phyloP scores from a whole-genome alignment of 2,329 filamentous ascomycete genomes.

The Fusarium poae region DNA sequence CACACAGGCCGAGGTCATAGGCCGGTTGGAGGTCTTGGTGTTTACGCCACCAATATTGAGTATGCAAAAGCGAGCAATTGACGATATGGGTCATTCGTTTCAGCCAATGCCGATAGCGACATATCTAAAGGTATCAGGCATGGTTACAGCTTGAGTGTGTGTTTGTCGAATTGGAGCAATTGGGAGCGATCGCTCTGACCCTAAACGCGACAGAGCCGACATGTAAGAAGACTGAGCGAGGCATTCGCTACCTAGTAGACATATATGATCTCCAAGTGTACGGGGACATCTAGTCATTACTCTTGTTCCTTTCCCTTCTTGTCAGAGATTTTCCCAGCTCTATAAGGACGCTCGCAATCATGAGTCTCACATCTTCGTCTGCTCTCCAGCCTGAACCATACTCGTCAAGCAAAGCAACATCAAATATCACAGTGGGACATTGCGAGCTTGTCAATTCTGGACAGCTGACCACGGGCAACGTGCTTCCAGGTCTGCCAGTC shows the following conservation, averaged over 20 bases:
- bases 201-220: background rate
- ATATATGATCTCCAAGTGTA: background rate
- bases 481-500: conserved; percentile 19
- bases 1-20: background rate
- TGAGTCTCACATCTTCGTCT: conserved; percentile 8
- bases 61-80: background rate
- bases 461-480: no score
- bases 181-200: no score
- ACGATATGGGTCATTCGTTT: background rate
- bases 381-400: background rate
- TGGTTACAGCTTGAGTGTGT: background rate
- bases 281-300: background rate
- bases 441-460: background rate
- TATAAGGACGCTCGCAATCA: background rate
- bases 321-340: background rate
- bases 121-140: background rate
- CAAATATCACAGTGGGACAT: background rate
- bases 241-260: background rate
- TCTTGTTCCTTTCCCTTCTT: background rate
- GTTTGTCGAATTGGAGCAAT: background rate
- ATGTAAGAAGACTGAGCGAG: background rate
- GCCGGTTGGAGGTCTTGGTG: background rate
- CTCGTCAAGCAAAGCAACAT: background rate
- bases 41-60: background rate
- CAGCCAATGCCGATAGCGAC: background rate